Evolutionary conservation across 2,329 filamentous ascomycete genomes (phyloP).

Genomic region (Ustulina deusta): DNA sequence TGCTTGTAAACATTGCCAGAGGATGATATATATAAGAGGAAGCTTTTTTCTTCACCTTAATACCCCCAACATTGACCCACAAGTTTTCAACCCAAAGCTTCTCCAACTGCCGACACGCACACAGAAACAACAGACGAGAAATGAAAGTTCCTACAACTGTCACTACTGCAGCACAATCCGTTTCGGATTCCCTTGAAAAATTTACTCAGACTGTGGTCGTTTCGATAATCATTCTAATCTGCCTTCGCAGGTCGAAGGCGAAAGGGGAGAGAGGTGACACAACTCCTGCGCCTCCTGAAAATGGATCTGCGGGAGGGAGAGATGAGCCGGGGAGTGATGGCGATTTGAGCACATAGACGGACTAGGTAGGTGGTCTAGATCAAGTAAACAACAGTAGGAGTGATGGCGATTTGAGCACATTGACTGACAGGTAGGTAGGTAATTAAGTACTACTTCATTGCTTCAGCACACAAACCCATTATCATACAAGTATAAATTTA

Average conservation of each 20-base stretch:
- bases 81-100: too few species aligned
- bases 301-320: background rate
- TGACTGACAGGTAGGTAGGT: background rate
- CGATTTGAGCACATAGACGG: background rate
- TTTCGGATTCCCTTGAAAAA: background rate
- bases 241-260: background rate
- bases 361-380: background rate
- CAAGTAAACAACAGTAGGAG: background rate
- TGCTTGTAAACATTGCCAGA: background rate
- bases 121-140: background rate
- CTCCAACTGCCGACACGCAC: background rate
- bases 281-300: background rate
- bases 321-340: background rate
- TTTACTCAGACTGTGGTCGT: background rate
- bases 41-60: too few species aligned
- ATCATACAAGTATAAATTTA: too few species aligned
- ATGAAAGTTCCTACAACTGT: background rate
- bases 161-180: background rate
- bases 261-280: background rate
- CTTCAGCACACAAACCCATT: too few species aligned
- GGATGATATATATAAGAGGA: too few species aligned
- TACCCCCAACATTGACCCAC: too few species aligned
- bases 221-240: background rate
- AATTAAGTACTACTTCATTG: too few species aligned
- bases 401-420: background rate